Base-by-base conservation (phyloP, 441 rosid species). In the Gossypium lobatum region DNA sequence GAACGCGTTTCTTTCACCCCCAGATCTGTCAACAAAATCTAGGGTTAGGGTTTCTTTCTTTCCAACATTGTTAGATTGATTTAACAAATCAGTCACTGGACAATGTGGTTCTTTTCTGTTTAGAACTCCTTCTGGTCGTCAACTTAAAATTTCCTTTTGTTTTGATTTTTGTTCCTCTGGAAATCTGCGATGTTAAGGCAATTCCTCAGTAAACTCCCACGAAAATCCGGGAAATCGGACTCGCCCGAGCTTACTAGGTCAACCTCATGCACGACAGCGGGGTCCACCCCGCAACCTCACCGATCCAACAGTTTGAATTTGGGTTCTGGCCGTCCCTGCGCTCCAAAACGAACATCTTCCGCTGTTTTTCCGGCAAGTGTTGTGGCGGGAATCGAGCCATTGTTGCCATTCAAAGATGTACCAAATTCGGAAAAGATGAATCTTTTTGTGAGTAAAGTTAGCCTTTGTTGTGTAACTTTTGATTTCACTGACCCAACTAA, bases 401-500 rank as follows among this genome's bases (percentile, higher is more conserved):
- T 93, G 79, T 86, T 93, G 64, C 94, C 94, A 0, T 93, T 93
- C 79, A 91, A 89, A 59, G 93, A 93, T 6, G 98, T 93, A 52
- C 86, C 93, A 0, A 84, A 37, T 81, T 77, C 88, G 1, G 97
- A 93, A 80, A 90, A 84, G 78, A 80, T 89, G 84, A 88, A 83
- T 73, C 93, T 93, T 72, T 93, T 93, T 75, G 93, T 90, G 64
- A 90, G 94, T 70, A 93, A 93, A 87, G 90, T 89, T n/a, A 93
- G 94, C 73, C 85, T 93, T 26, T 93, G 97, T 79, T 93, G 98
- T 48, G 96, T 91, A 21, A 85, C 91, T 1, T 91, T 91, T 26
- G 97, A 93, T 88, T 93, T 91, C 86, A 79, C 88, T 26, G 94
- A 89, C 82, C 89, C 95, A 2, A 80, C 79, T 64, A 90, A 90